Percentiles rank a stretch among this genome's conserved stretches.
Evolutionary conservation across 805 yeast species (phyloP).

Genomic region (Maudiozyma serrabonitensis): DNA sequence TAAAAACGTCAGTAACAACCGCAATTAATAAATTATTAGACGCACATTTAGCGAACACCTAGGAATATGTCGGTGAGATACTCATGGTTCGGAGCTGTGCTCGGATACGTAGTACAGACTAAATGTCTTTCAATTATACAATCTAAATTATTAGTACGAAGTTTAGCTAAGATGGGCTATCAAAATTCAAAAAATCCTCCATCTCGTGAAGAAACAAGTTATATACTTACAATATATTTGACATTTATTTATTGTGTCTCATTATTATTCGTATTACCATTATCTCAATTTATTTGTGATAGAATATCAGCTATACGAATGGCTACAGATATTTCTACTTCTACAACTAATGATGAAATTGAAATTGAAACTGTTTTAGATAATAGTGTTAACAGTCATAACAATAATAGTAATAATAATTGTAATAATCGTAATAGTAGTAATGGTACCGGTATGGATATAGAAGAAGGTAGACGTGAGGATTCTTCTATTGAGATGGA

Average conservation of each 20-base stretch:
- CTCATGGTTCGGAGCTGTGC: constrained; percentile 22
- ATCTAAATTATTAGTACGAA: constrained; percentile 1
- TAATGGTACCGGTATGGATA: not conserved
- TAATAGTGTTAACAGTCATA: not conserved
- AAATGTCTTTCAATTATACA: constrained; percentile 19
- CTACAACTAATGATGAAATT: not conserved
- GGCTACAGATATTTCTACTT: not conserved
- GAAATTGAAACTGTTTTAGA: not conserved
- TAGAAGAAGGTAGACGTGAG: not conserved
- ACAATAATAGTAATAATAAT: not conserved
- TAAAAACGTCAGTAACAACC: too few relatives aligned
- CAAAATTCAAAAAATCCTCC: not conserved
- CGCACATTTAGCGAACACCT: not conserved
- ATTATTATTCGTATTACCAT: constrained; percentile 16
- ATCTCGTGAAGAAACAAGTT: constrained; percentile 8
- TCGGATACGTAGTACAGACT: constrained; percentile 25
- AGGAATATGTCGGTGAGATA: not conserved
- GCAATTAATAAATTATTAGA: too few relatives aligned
- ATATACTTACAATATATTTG: constrained; percentile 14
- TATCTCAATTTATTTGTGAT: constrained; percentile 6
- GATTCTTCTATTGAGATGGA: not conserved
- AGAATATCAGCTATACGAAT: not conserved
- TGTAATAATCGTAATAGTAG: too few relatives aligned
- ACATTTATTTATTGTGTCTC: constrained; percentile 19
- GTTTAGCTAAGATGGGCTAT: not conserved